These are phyloP conservation scores for Pterocarpus santalinus DNA, from an alignment of 306 rosid species.

Conservation along the genomic window DNA sequence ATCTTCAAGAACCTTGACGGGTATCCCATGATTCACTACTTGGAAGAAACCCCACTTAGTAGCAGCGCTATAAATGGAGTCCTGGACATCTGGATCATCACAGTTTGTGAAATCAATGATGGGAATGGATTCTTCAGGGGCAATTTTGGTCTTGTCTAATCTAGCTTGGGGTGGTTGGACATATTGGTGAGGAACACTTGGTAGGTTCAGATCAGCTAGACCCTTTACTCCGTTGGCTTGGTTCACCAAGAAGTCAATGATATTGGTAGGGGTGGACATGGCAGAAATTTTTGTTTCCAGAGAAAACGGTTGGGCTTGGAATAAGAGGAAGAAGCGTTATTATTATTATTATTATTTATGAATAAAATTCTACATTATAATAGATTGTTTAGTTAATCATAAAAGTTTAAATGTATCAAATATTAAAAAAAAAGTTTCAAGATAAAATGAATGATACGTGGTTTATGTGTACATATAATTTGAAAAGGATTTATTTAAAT, in stretches of 20 bases:
- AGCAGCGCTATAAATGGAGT: constrained; percentile 52
- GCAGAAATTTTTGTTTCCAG: background rate
- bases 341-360: too few relatives aligned
- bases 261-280: constrained; percentile 42
- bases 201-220: constrained; percentile 48
- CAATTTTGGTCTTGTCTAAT: constrained; percentile 42
- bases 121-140: constrained; percentile 46
- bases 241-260: constrained; percentile 52
- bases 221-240: constrained; percentile 58
- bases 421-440: too few relatives aligned
- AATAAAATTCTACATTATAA: too few relatives aligned
- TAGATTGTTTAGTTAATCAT: too few relatives aligned
- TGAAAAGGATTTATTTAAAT: too few relatives aligned
- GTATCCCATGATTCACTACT: constrained; percentile 55
- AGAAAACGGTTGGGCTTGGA: constrained; percentile 13
- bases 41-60: constrained; percentile 62
- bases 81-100: constrained; percentile 51
- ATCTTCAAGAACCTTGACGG: constrained; percentile 43
- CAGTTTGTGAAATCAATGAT: constrained; percentile 57
- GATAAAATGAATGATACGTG: too few relatives aligned
- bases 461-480: too few relatives aligned
- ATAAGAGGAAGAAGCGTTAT: too few relatives aligned
- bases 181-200: constrained; percentile 47
- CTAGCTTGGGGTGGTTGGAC: constrained; percentile 51
- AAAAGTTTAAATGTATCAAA: too few relatives aligned